Percentiles rank a stretch among this genome's conserved stretches.
Conservation (phyloP, 257 asterid species). For the Jacaranda copaia region DNA sequence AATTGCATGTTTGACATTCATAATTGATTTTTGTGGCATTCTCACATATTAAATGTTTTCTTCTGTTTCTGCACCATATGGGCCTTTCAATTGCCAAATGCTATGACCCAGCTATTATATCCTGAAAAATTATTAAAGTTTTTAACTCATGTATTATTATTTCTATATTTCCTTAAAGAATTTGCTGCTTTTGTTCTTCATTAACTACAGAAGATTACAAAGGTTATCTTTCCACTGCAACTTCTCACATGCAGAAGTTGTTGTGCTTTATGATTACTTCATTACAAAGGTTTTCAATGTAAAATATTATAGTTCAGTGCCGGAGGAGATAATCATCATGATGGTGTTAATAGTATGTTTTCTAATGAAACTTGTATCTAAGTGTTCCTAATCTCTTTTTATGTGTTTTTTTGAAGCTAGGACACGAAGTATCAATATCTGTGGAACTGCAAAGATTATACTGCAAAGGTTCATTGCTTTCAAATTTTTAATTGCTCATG, state of each 20-base stretch:
- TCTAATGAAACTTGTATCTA: conserved; percentile 25
- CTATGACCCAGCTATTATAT: conserved; percentile 13
- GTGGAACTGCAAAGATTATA: conserved; percentile 94
- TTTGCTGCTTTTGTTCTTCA: conserved; percentile 15
- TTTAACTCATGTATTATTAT: neutral
- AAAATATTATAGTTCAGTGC: conserved; percentile 8
- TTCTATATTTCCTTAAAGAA: conserved; percentile 15
- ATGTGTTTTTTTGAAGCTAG: conserved; percentile 71
- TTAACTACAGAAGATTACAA: too few species aligned
- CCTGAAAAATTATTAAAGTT: neutral
- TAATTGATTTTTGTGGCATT: neutral
- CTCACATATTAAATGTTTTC: neutral
- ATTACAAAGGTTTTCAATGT: conserved; percentile 1
- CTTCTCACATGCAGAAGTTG: neutral
- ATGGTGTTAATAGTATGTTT: conserved; percentile 15
- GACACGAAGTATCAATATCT: conserved; percentile 89
- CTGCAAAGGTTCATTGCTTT: conserved; percentile 63
- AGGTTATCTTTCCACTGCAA: neutral
- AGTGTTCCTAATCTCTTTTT: conserved; percentile 51
- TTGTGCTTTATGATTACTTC: neutral
- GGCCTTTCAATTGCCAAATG: neutral
- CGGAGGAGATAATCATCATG: conserved; percentile 1
- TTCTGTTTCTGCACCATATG: neutral
- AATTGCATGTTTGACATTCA: neutral
- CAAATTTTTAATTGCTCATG: conserved; percentile 26